Evolutionary conservation across 208 protist genomes (phyloP), one percentile per base, ranked within the genome.

Genomic region (Trypanosoma cruzi): DNA sequence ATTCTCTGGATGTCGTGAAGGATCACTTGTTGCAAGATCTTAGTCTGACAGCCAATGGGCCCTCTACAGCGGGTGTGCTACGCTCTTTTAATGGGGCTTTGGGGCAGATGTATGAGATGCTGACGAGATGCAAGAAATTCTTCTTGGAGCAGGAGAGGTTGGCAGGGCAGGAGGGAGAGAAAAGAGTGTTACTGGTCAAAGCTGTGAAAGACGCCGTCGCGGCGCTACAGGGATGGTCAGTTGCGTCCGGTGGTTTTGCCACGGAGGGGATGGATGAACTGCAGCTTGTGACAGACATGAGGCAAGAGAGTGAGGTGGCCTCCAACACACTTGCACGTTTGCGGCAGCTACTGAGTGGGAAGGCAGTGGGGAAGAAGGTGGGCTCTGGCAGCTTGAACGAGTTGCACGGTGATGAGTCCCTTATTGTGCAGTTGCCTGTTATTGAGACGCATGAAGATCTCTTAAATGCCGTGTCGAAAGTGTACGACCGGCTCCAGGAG

Each of bases 401-500:
- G 11, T 55, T 2, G 7, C 31, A 52, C 37, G n/a, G 16, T 34
- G 56, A 55, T 8, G 29, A 31, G 20, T 2, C n/a, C 24, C 4
- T n/a, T 26, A 34, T 34, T 63, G 13, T 56, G 20, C 16, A 64
- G 13, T 22, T 20, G 22, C 57, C 67, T 36, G 44, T 34, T 26
- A 59, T 65, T 48, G 46, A 64, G 31, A 61, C 70, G 16, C 50
- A 69, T 36, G 44, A 69, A 8, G 55, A 59, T 20, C 70, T 75
- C 46, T 44, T 69, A 2, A 63, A 64, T 26, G 54, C 62, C 11
- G 70, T 75, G 11, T 29, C 42, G 18, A 6, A 50, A 13, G 44
- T 69, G 20, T 55, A 46, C 11, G 37, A 66, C 22, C 63, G 44
- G 10, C n/a, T 64, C 18, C 52, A 32, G 29, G 64, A 76, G 32